Evolutionary conservation across 2,329 filamentous ascomycete species (phyloP).

Genomic region (Coniella lustricola): DNA sequence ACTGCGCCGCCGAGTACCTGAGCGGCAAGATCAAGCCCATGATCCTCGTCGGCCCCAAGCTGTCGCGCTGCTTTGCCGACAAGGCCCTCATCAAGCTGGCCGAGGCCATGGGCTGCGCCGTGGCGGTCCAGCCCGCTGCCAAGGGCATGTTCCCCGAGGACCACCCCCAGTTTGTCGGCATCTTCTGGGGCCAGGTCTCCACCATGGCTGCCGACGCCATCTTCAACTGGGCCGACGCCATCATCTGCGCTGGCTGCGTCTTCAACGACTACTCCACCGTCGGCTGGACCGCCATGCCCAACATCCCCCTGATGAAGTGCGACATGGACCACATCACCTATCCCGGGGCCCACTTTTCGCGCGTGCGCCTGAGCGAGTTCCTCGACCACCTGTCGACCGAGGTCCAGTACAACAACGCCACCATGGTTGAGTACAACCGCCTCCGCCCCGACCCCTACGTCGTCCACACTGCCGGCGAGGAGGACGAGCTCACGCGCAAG

Average conservation of each 20-base stretch:
- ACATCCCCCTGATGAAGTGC: slow-evolving; percentile 21
- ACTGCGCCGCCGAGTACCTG: slow-evolving; percentile 19
- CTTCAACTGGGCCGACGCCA: slow-evolving; percentile 23
- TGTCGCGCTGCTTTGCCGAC: slow-evolving; percentile 18
- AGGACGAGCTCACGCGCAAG: slow-evolving; percentile 21
- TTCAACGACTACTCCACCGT: slow-evolving; percentile 25
- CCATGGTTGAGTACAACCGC: slow-evolving; percentile 23
- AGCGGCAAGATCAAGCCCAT: slow-evolving; percentile 22
- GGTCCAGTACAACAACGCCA: slow-evolving; percentile 19
- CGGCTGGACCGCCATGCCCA: slow-evolving; percentile 23
- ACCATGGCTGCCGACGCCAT: slow-evolving; percentile 22
- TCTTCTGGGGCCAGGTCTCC: slow-evolving; percentile 23
- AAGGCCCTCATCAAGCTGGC: slow-evolving; percentile 20
- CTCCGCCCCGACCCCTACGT: slow-evolving; percentile 19
- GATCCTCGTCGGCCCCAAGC: slow-evolving; percentile 22
- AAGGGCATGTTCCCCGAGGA: slow-evolving; percentile 25
- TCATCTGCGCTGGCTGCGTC: slow-evolving; percentile 22
- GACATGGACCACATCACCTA: slow-evolving; percentile 24
- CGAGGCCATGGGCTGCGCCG: slow-evolving; percentile 23
- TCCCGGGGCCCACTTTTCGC: slow-evolving; percentile 22
- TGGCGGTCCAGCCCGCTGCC: slow-evolving; percentile 23
- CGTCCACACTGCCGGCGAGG: slow-evolving; percentile 15
- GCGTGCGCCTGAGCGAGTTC: slow-evolving; percentile 22
- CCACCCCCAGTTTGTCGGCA: slow-evolving; percentile 22
- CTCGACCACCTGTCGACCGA: slow-evolving; percentile 19